Evolutionary conservation across 352 stramenopile species (phyloP).

Genomic region (Blastocystis hominis): DNA sequence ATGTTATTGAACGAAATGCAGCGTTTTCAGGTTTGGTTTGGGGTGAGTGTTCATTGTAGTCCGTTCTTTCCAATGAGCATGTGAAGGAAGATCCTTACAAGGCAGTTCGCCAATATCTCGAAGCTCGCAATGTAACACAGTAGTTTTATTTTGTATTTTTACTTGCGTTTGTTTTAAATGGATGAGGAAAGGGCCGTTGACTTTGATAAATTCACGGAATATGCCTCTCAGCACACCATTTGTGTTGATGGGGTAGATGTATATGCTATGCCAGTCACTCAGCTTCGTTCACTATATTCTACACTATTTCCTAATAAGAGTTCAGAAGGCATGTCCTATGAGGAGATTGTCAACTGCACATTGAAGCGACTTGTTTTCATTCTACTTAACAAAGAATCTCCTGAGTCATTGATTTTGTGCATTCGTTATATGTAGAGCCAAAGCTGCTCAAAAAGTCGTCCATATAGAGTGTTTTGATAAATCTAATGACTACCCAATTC

Average conservation of each 20-base stretch:
- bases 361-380: neutral
- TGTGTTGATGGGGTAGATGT: slow-evolving; percentile 15
- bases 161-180: neutral
- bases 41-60: neutral
- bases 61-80: neutral
- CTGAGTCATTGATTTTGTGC: neutral
- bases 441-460: neutral
- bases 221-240: neutral
- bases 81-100: slow-evolving; percentile 44
- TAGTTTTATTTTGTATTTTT: slow-evolving; percentile 6
- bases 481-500: neutral
- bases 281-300: neutral
- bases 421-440: neutral
- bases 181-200: neutral
- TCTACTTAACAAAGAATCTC: neutral
- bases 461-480: neutral
- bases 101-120: slow-evolving; percentile 18
- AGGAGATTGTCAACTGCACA: neutral
- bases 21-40: neutral
- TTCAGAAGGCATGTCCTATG: neutral
- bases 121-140: neutral
- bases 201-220: neutral
- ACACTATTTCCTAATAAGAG: neutral
- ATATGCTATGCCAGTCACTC: neutral
- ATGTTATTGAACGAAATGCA: slow-evolving; percentile 37